Conservation (phyloP, 148 eudicot species). For the Chenopodium formosanum region DNA sequence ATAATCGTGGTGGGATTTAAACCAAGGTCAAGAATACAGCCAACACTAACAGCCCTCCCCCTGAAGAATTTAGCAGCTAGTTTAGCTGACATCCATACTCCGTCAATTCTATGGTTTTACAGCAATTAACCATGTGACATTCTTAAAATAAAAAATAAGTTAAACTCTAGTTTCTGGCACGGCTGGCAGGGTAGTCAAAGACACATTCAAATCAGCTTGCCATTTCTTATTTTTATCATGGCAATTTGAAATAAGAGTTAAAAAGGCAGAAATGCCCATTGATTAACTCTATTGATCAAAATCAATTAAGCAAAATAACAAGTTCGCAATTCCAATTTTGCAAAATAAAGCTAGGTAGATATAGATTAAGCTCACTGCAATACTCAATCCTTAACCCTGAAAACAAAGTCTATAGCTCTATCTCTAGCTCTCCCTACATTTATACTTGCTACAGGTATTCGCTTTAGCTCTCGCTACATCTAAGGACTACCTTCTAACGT, state of each 20-base stretch:
- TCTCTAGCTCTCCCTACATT: background rate
- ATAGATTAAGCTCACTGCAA: slow-evolving; percentile 22
- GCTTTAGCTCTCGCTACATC: too few relatives aligned
- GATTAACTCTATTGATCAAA: background rate
- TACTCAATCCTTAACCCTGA: slow-evolving; percentile 3
- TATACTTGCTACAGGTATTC: too few relatives aligned
- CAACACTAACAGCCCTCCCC: background rate
- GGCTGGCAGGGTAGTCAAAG: background rate
- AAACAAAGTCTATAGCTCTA: background rate
- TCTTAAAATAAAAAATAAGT: background rate
- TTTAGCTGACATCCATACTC: background rate
- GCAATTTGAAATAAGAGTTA: background rate
- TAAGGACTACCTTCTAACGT: background rate
- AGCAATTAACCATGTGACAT: background rate
- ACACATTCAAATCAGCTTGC: background rate
- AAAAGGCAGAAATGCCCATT: background rate
- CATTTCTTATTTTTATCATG: background rate
- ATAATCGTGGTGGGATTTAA: background rate
- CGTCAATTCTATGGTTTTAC: background rate
- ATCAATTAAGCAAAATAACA: background rate
- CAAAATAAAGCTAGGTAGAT: background rate
- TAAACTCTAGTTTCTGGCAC: background rate
- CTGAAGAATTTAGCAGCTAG: background rate
- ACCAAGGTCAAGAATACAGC: background rate
- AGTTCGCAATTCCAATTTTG: background rate